Evolutionary conservation across 1,284 basidiomycete genomes (phyloP).

Genomic region (Cutaneotrichosporon spelunceum): DNA sequence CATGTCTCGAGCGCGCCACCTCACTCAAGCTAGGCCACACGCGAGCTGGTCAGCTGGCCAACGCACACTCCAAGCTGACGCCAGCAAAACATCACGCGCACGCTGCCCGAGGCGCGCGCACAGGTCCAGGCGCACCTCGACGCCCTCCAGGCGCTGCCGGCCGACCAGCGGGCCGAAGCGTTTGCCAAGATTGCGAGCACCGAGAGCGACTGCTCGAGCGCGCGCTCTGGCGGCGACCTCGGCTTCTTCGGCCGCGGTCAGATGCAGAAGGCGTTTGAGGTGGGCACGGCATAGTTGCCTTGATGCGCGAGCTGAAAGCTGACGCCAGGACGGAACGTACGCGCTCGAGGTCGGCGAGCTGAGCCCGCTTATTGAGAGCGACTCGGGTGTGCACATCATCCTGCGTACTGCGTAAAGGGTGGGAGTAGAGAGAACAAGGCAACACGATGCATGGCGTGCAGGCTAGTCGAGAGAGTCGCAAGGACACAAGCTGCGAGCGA

Average conservation of each 20-base stretch:
- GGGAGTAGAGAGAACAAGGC: neutral
- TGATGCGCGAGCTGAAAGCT: neutral
- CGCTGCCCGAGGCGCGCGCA: slow-evolving; percentile 82
- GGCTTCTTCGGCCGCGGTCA: slow-evolving; percentile 79
- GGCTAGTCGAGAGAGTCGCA: neutral
- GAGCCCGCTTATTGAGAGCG: slow-evolving; percentile 81
- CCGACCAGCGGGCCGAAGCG: slow-evolving; percentile 57
- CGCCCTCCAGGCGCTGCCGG: slow-evolving; percentile 38
- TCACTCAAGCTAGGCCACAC: too few relatives aligned
- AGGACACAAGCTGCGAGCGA: too few relatives aligned
- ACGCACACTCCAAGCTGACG: slow-evolving; percentile 6
- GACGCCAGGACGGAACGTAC: slow-evolving; percentile 67
- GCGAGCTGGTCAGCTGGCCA: neutral
- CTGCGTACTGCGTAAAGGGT: slow-evolving; percentile 69
- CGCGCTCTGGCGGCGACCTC: slow-evolving; percentile 74
- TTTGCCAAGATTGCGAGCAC: slow-evolving; percentile 70
- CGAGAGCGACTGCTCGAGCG: slow-evolving; percentile 85
- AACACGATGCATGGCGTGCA: neutral
- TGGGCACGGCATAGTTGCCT: slow-evolving; percentile 22
- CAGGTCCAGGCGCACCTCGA: slow-evolving; percentile 63
- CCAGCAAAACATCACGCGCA: slow-evolving; percentile 76
- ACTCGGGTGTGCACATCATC: slow-evolving; percentile 95
- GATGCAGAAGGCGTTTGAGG: slow-evolving; percentile 98
- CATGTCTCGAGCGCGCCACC: too few relatives aligned
- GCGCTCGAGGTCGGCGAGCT: slow-evolving; percentile 75